Evolutionary conservation across 768 basidiomycete genomes (phyloP), one percentile per base, ranked within the genome.

Genomic region (Macrolepiota albuminosa): DNA sequence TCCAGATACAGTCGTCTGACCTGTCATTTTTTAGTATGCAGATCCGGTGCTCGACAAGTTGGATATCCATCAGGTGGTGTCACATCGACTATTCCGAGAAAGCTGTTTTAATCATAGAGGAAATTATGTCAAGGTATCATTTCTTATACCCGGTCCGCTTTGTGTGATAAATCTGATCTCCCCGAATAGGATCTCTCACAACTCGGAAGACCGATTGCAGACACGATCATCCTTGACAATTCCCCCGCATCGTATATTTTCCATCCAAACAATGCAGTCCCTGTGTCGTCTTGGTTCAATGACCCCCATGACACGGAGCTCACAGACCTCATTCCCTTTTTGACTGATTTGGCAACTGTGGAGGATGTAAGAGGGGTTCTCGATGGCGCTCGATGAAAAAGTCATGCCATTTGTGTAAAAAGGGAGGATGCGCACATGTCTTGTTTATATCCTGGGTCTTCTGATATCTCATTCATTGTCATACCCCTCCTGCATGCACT

Each of bases 211-310:
- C 93, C 93, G 6, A 93, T 97, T 65, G 82, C 85, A 50, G 93
- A 96, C 69, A 93, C 89, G 61, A 98, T 98, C 70, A 99, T 99
- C 75, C 84, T 99, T 67, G 97, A 98, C 76, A 99, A 98, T 73
- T 98, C 96, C 31, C 97, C 97, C 16, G 97, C 97, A 13, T 97
- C 93, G 13, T 99, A 98, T 74, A 96, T 98, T 61, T 99, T 99
- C 83, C 96, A 99, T 70, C 95, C 95, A 16, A 95, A 97, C 77
- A 98, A 98, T 71, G 97, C 97, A 42, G 96, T 98, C 5, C 97
- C 97, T 13, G 95, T 99, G 61, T 98, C 96, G 46, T 95, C 93
- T 59, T 99, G 97, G 97, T 99, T 99, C 79, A 98, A 98, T 73
- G 95, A 95, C 74, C 95, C 95, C 10, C 96, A 98, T 68, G 96